Conservation (phyloP, 2,329 filamentous ascomycete species). For the Cytospora mali region DNA sequence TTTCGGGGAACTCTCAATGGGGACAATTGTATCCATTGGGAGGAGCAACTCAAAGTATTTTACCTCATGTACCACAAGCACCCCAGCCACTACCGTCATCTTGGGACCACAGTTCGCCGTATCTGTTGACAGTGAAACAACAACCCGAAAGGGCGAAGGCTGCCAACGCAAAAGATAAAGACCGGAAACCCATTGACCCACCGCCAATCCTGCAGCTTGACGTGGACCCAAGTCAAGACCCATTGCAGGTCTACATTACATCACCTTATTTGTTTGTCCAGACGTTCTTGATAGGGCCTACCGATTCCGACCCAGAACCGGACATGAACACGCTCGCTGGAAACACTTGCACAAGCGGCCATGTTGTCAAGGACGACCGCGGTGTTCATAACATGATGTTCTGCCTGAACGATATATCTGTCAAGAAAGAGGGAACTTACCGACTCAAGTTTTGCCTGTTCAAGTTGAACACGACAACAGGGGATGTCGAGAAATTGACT, state of each 20-base stretch:
- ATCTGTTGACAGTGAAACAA: conserved; percentile 27
- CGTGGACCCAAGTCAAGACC: conserved; percentile 49
- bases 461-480: conserved; percentile 53
- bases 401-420: conserved; percentile 69
- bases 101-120: conserved; percentile 26
- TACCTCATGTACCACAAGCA: conserved; percentile 20
- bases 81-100: conserved; percentile 10
- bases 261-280: conserved; percentile 39
- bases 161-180: conserved; percentile 44
- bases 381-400: conserved; percentile 29
- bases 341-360: conserved; percentile 47
- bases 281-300: conserved; percentile 27
- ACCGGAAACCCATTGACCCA: conserved; percentile 85
- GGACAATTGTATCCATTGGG: conserved; percentile 22
- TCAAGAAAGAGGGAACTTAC: conserved; percentile 72
- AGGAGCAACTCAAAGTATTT: conserved; percentile 18
- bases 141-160: conserved; percentile 28
- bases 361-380: conserved; percentile 44
- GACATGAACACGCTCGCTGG: conserved; percentile 28
- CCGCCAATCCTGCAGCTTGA: conserved; percentile 80
- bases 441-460: conserved; percentile 77
- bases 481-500: conserved; percentile 32
- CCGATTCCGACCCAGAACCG: conserved; percentile 25
- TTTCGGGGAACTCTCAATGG: conserved; percentile 18
- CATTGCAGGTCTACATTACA: conserved; percentile 56